These are phyloP conservation scores for Gypsophila paniculata DNA, from an alignment of 179 eudicot species.

Conservation along the genomic window DNA sequence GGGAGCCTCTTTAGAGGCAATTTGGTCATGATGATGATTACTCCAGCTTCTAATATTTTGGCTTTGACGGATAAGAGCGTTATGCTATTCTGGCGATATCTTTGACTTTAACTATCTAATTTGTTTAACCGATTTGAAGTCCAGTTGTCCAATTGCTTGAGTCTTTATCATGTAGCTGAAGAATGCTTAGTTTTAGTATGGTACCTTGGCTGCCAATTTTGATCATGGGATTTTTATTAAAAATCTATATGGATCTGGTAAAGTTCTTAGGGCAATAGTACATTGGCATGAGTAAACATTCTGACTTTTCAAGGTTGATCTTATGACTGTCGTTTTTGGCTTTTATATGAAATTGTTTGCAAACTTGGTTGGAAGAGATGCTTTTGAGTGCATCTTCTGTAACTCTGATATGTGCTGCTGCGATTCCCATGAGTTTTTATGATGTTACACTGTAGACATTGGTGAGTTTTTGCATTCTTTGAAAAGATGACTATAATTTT, in stretches of 20 bases:
- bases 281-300: background rate
- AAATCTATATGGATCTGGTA: background rate
- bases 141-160: background rate
- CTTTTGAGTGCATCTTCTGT: no score
- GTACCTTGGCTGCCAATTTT: background rate
- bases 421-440: background rate
- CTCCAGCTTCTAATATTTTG: constrained; percentile 5
- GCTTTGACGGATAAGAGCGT: background rate
- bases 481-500: background rate
- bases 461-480: background rate
- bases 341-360: background rate
- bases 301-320: background rate
- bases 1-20: background rate
- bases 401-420: background rate
- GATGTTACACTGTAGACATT: background rate
- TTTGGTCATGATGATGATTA: background rate
- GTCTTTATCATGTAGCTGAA: constrained; percentile 8
- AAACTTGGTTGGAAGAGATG: background rate
- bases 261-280: background rate
- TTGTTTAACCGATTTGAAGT: background rate
- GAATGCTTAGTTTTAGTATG: background rate
- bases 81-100: background rate
- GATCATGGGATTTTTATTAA: background rate
- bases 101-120: background rate
- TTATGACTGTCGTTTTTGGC: background rate